Base-by-base conservation (phyloP, 176 grass and related monocot genomes). In the Oryza meridionalis region DNA sequence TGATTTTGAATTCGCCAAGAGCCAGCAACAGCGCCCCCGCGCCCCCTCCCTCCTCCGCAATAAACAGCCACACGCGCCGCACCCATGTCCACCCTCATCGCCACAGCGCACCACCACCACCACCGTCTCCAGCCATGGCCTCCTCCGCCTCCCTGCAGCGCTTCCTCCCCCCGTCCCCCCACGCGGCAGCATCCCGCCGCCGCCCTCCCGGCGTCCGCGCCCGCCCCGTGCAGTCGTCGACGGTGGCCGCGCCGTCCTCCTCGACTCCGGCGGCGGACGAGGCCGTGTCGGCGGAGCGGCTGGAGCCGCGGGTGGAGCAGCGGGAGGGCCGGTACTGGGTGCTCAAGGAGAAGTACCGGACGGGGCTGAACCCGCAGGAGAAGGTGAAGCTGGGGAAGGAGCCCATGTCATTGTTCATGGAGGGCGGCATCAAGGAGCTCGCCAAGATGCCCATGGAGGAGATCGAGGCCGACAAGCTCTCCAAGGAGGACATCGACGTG, bases 301-400 rank as follows among this genome's bases (percentile, higher is more conserved):
- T 98, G 21, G 93, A 95, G 77, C 75, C 77, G 25, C 88, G 96
- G 72, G 96, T 98, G 24, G 91, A 98, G 87, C 4, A 87, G 91
- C 59, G 63, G 32, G 83, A 88, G 1, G 70, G 87, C 6, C 82
- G 90, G 17, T 98, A 93, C 81, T 98, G 92, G 92, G 83, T 90
- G 81, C 76, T 98, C 72, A 98, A 98, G 80, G 96, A 92, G 89
- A 90, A 92, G 96, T 80, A 87, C 82, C 78, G 89, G 6, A 65
- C 89, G 35, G 91, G 87, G 69, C 90, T 95, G 65, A 98, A 98
- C 80, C 96, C 96, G 49, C 93, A 89, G 76, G 96, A 95, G 87
- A 98, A 98, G 87, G 89, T 93, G 82, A 98, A 98, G 96, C 65
- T 98, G 46, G 89, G 83, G 80, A 98, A 91, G 89, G 93, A 98